Evolutionary conservation across 352 stramenopile genomes (phyloP).

Genomic region (Pythium rishiriense): DNA sequence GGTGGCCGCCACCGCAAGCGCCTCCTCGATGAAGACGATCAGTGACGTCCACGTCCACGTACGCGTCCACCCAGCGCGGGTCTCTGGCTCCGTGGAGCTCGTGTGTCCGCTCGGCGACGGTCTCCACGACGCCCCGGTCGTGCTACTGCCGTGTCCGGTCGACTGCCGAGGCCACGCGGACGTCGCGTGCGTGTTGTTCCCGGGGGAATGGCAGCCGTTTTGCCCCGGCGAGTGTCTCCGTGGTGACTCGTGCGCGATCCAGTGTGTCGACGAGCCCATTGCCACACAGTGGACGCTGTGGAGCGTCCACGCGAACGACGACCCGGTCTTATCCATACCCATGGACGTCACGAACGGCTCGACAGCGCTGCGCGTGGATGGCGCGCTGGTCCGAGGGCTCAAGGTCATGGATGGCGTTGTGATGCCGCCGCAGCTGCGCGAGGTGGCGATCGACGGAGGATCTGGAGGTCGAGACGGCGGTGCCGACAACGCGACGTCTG

Average conservation of each 20-base stretch:
- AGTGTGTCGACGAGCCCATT: neutral
- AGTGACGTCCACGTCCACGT: neutral
- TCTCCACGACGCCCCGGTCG: neutral
- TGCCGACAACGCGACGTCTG: neutral
- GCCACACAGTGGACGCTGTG: neutral
- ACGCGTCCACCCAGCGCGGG: neutral
- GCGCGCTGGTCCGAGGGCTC: neutral
- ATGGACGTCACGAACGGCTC: neutral
- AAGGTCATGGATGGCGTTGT: neutral
- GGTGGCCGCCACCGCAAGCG: no score
- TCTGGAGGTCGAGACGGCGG: neutral
- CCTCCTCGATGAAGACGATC: neutral
- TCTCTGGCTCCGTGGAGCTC: neutral
- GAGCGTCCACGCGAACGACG: no score
- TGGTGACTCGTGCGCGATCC: conserved; percentile 2
- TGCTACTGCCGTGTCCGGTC: conserved; percentile 8
- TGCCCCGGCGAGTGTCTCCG: conserved; percentile 1
- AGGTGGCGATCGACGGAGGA: neutral
- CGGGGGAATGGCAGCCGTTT: neutral
- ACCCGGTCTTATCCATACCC: no score
- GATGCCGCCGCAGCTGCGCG: neutral
- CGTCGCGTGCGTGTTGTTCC: conserved; percentile 10
- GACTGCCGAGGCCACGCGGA: neutral
- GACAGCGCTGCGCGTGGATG: neutral
- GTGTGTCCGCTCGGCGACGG: conserved; percentile 11